Evolutionary conservation across 2,329 filamentous ascomycete species (phyloP), one percentile per base, ranked within the genome.

Genomic region (Xylariaceae sp.): DNA sequence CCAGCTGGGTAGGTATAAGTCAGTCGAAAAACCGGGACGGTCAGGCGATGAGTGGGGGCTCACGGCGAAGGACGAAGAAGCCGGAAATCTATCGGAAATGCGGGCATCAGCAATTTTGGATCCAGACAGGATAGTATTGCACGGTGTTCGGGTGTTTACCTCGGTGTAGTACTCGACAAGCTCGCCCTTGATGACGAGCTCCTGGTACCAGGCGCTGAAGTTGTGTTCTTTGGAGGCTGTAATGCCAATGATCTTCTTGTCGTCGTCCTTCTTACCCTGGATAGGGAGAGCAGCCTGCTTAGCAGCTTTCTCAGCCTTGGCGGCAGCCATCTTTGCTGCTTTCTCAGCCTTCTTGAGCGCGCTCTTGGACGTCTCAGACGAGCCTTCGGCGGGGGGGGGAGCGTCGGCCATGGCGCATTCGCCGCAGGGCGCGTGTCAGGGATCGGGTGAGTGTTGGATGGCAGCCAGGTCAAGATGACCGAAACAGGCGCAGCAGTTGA

Each of bases 151-250:
- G 11, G 6, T 10, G n/a, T 22, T 51, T 47, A 64, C 63, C 57
- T 73, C 70, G 44, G 60, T 75, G 68, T 96, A 97, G 81, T 96
- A 99, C 66, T 96, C 91, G 63, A 97, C 86, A 87, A 99, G 89
- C 68, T 96, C 90, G 62, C 90, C 89, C 81, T 99, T 99, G 66
- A 91, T 85, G 49, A 99, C 87, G 53, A 97, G 89, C 73, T 99
- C 92, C 73, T 96, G 90, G 73, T 99, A 99, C 94, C 94, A 99
- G 71, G 85, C 84, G 44, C 89, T 80, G 68, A 99, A 94, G 73
- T 97, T 90, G 42, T 42, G 41, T 6, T 58, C 54, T 39, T 56
- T 56, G 30, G 54, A 51, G 39, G 47, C 56, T 14, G 56, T 53
- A 14, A 56, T 53, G 35, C 90, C 91, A 61, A 94, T 95, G 57